Conservation (phyloP, 2,329 filamentous ascomycete species). For the Talaromyces verruculosus region DNA sequence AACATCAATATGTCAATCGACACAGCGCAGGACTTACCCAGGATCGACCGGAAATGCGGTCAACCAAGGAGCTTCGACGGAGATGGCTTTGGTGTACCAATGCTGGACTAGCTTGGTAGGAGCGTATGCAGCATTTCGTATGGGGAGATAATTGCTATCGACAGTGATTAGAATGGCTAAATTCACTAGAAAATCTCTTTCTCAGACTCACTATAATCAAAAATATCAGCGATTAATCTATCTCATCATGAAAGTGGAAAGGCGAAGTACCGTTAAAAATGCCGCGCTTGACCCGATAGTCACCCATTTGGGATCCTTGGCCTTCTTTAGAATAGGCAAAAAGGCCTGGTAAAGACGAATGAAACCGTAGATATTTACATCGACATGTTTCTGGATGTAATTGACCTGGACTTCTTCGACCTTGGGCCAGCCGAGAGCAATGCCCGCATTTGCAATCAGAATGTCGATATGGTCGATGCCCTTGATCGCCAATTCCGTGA, state of each 20-base stretch:
- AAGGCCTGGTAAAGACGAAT: slow-evolving; percentile 24
- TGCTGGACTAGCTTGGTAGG: slow-evolving; percentile 25
- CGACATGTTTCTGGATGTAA: slow-evolving; percentile 31
- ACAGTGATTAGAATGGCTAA: background rate
- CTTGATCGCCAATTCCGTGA: slow-evolving; percentile 31
- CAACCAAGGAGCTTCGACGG: slow-evolving; percentile 18
- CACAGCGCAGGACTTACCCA: slow-evolving; percentile 16
- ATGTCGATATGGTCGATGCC: slow-evolving; percentile 50
- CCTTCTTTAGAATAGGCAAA: slow-evolving; percentile 18
- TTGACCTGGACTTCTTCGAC: slow-evolving; percentile 23
- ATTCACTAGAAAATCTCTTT: background rate
- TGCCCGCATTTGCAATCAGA: slow-evolving; percentile 56
- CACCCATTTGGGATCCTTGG: slow-evolving; percentile 23
- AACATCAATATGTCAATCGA: background rate
- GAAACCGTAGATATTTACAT: slow-evolving; percentile 40
- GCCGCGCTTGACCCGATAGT: slow-evolving; percentile 22
- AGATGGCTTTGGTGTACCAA: slow-evolving; percentile 23
- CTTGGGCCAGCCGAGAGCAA: slow-evolving; percentile 27
- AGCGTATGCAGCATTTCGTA: slow-evolving; percentile 23
- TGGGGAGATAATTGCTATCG: slow-evolving; percentile 19
- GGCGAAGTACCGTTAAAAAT: background rate
- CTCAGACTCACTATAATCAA: background rate
- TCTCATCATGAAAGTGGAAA: background rate
- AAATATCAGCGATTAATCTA: background rate
- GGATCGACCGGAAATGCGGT: slow-evolving; percentile 27